Evolutionary conservation across 495 filamentous ascomycete genomes (phyloP).

Genomic region (Cercophora samala): DNA sequence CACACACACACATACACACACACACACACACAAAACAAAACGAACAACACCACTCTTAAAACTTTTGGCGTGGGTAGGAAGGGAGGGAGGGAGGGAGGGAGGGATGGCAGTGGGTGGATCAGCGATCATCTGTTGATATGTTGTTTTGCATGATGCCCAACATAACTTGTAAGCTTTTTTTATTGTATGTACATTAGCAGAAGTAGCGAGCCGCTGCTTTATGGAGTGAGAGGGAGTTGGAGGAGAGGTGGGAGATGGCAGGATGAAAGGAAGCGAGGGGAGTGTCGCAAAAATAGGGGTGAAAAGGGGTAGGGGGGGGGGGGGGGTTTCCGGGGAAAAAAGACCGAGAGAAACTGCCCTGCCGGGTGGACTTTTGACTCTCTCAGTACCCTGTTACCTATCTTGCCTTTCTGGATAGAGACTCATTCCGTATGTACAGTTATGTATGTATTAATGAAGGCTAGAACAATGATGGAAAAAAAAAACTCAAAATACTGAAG

Average conservation of each 20-base stretch:
- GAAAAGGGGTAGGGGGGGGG: neutral
- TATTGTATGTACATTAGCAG: neutral
- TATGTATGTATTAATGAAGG: constrained; percentile 1
- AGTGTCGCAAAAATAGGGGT: neutral
- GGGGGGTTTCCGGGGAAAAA: too few species aligned
- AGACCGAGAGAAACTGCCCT: too few species aligned
- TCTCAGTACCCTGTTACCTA: neutral
- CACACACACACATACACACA: neutral
- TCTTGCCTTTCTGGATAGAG: constrained; percentile 3
- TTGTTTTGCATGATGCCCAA: neutral
- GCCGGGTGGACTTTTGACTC: too few species aligned
- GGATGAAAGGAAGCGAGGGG: neutral
- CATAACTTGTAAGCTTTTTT: neutral
- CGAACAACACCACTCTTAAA: neutral
- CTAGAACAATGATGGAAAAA: neutral
- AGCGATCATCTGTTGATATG: neutral
- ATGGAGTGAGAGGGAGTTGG: too few species aligned
- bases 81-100: neutral
- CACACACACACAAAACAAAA: neutral
- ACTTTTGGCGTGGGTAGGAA: neutral
- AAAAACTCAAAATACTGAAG: too few species aligned
- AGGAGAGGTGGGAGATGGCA: too few species aligned
- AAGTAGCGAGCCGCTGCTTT: too few species aligned
- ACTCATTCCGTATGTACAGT: constrained; percentile 1
- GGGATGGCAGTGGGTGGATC: too few species aligned